A percentile compares a stretch with the other conserved stretches of the same genome.
phyloP scores from a whole-genome alignment of 768 basidiomycete genomes.

The Exidia glandulosa region DNA sequence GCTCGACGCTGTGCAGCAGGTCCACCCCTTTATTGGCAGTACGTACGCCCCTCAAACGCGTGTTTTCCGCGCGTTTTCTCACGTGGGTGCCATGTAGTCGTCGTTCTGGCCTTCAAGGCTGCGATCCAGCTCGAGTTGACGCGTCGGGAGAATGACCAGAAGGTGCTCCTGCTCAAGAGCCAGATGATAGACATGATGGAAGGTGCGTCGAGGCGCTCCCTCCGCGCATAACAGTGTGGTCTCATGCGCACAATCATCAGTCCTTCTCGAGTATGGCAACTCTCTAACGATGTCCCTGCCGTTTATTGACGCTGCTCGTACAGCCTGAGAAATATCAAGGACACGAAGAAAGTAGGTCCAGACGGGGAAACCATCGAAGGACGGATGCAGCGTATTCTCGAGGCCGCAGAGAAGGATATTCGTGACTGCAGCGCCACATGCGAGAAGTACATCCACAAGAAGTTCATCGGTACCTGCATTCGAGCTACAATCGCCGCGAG shows the following conservation, averaged over 20 bases:
- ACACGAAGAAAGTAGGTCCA: slow-evolving; percentile 17
- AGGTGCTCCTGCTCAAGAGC: neutral
- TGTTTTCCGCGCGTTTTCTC: neutral
- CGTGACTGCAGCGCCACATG: slow-evolving; percentile 33
- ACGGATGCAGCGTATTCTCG: slow-evolving; percentile 20
- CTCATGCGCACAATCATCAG: neutral
- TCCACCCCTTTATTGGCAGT: slow-evolving; percentile 4
- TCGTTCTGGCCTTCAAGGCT: slow-evolving; percentile 2
- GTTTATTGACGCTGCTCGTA: neutral
- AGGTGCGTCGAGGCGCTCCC: neutral
- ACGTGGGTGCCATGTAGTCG: neutral
- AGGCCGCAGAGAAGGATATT: slow-evolving; percentile 28
- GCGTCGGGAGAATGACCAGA: slow-evolving; percentile 1
- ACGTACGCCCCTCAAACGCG: neutral
- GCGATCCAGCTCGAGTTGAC: neutral
- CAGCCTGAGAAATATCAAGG: slow-evolving; percentile 21
- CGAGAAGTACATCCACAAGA: slow-evolving; percentile 36
- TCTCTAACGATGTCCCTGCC: neutral
- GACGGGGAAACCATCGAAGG: slow-evolving; percentile 24
- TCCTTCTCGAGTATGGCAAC: neutral
- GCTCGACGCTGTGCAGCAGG: slow-evolving; percentile 1
- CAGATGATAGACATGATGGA: slow-evolving; percentile 3
- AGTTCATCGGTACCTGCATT: slow-evolving; percentile 22
- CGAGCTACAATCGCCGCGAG: no score
- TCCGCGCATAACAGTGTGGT: neutral